phyloP scores from a whole-genome alignment of 345 rosid species.

The Moricandia moricandioides region DNA sequence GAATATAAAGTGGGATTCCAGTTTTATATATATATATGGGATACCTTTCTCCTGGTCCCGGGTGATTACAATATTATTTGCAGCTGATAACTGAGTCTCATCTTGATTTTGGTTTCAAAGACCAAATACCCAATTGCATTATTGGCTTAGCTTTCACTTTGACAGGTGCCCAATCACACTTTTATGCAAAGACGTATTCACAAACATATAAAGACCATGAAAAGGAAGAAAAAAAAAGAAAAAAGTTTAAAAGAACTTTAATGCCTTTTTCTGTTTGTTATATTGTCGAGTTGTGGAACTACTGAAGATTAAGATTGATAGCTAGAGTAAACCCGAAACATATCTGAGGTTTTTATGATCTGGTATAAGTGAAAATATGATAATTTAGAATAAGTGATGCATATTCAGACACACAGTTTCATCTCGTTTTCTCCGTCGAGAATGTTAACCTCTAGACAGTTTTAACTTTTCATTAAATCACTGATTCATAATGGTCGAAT shows the following conservation, averaged over 20 bases:
- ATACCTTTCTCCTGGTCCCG: not conserved
- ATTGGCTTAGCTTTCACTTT: slow-evolving; percentile 20
- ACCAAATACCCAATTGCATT: not conserved
- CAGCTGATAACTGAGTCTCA: slow-evolving; percentile 1
- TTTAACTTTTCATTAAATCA: not conserved
- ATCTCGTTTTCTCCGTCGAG: not conserved
- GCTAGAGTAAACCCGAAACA: not conserved
- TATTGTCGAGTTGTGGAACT: not conserved
- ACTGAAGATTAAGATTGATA: not conserved
- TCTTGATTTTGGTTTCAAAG: not conserved
- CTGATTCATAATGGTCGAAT: not conserved
- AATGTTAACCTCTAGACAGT: not conserved
- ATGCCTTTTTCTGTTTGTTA: not conserved
- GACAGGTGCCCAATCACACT: not conserved
- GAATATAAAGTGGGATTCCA: not conserved
- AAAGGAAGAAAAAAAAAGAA: not conserved
- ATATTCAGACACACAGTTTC: not conserved
- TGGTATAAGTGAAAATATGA: not conserved
- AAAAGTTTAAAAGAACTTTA: not conserved
- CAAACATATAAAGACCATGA: not conserved
- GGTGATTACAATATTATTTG: not conserved
- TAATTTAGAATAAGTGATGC: not conserved
- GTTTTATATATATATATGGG: not conserved
- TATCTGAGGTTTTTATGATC: not conserved
- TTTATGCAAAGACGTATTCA: not conserved